Percentiles rank a stretch among this genome's conserved stretches.
These are phyloP conservation scores for Chlorella ohadii DNA, from an alignment of 139 green algal species.

Conservation along the genomic window DNA sequence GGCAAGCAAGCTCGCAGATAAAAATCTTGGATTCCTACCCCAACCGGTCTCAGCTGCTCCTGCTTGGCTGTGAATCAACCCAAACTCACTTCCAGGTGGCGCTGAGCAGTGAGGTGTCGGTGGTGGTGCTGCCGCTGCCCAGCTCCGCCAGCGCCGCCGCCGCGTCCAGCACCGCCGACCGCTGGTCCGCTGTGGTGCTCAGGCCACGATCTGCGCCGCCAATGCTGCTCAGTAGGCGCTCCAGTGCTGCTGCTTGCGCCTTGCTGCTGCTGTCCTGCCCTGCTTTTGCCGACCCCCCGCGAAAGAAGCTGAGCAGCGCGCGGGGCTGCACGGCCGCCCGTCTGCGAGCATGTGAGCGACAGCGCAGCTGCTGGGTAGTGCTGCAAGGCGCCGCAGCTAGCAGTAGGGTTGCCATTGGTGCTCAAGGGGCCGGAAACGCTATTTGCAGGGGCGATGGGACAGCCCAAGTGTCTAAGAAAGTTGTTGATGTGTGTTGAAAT, in stretches of 20 bases:
- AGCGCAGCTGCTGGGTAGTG: no score
- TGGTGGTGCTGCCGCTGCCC: slow-evolving; percentile 34
- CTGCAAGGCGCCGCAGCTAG: no score
- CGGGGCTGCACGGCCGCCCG: neutral
- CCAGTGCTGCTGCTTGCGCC: neutral
- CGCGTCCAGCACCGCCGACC: slow-evolving; percentile 37
- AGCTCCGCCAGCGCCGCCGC: slow-evolving; percentile 45
- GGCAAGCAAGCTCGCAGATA: no score
- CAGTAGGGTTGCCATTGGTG: no score
- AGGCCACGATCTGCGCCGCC: slow-evolving; percentile 48
- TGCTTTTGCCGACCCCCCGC: neutral
- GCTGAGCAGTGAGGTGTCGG: slow-evolving; percentile 38
- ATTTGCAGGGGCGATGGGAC: no score
- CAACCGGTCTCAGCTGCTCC: no score
- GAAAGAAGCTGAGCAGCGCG: neutral
- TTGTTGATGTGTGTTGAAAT: no score
- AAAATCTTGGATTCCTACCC: no score
- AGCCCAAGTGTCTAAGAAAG: no score
- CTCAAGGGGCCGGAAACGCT: no score
- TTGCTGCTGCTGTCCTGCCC: slow-evolving; percentile 1
- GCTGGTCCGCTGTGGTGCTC: neutral
- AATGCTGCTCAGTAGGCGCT: slow-evolving; percentile 36
- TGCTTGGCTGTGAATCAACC: no score
- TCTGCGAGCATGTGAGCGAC: no score
- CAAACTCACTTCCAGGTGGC: slow-evolving; percentile 69